Evolutionary conservation across 2,329 filamentous ascomycete genomes (phyloP).

Genomic region (Mycosphaerelloides madeirae): DNA sequence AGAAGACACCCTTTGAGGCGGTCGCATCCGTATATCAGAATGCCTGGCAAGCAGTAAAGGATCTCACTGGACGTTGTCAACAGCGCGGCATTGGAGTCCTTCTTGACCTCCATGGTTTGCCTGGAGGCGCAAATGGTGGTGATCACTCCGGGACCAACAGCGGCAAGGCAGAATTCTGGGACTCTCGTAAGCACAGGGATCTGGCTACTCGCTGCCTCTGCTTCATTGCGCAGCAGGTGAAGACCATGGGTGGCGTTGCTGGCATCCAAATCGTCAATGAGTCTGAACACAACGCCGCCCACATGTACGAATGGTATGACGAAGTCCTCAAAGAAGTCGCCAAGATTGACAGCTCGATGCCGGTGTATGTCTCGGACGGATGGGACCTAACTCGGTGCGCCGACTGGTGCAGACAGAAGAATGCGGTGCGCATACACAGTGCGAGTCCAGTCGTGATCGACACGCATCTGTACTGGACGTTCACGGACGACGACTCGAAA

Average conservation of each 20-base stretch:
- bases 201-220: conserved; percentile 46
- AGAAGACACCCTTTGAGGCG: conserved; percentile 49
- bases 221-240: conserved; percentile 49
- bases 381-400: conserved; percentile 50
- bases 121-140: conserved; percentile 53
- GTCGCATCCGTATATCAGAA: conserved; percentile 47
- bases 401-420: conserved; percentile 38
- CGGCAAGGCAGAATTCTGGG: conserved; percentile 51
- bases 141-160: conserved; percentile 54
- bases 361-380: conserved; percentile 55
- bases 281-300: conserved; percentile 45
- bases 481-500: conserved; percentile 49
- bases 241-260: conserved; percentile 45
- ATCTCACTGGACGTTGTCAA: conserved; percentile 44
- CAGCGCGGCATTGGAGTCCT: conserved; percentile 51
- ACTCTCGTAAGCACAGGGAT: conserved; percentile 38
- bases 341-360: conserved; percentile 47
- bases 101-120: conserved; percentile 56
- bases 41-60: conserved; percentile 50
- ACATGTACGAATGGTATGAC: conserved; percentile 56
- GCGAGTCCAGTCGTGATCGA: conserved; percentile 53
- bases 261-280: conserved; percentile 59
- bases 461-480: conserved; percentile 57
- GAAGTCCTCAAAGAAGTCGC: conserved; percentile 45
- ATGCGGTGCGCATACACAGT: conserved; percentile 8